These are phyloP conservation scores for Phytopythium helicoides DNA, from an alignment of 352 stramenopile species.

Conservation along the genomic window DNA sequence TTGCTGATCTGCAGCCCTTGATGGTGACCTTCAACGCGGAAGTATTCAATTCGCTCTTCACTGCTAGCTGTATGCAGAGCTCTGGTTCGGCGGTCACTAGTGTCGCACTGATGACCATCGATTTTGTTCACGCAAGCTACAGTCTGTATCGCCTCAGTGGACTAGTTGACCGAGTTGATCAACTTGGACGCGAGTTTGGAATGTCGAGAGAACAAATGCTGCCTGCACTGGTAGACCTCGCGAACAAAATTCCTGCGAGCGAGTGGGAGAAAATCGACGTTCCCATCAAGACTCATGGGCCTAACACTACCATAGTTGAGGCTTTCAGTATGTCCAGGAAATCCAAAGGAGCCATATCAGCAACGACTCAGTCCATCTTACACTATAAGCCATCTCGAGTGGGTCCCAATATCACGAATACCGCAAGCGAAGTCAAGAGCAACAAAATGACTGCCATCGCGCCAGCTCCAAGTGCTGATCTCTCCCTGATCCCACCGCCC, in stretches of 20 bases:
- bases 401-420: no score
- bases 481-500: no score
- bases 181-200: background rate
- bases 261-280: background rate
- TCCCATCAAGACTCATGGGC: background rate
- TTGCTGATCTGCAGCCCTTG: conserved; percentile 4
- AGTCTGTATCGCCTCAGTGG: background rate
- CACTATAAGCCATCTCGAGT: background rate
- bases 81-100: conserved; percentile 14
- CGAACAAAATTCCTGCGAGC: background rate
- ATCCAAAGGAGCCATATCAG: background rate
- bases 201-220: background rate
- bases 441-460: no score
- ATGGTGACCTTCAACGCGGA: conserved; percentile 21
- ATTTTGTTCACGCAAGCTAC: conserved; percentile 12
- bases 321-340: background rate
- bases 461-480: no score
- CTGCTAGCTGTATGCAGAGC: conserved; percentile 17
- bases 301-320: background rate
- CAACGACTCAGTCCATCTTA: background rate
- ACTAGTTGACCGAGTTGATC: background rate
- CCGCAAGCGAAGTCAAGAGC: no score
- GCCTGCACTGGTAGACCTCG: background rate
- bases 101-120: conserved; percentile 14
- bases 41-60: conserved; percentile 27